Evolutionary conservation across 495 filamentous ascomycete species (phyloP), one percentile per base, ranked within the genome.

Genomic region (Hypoxylon intermedium): DNA sequence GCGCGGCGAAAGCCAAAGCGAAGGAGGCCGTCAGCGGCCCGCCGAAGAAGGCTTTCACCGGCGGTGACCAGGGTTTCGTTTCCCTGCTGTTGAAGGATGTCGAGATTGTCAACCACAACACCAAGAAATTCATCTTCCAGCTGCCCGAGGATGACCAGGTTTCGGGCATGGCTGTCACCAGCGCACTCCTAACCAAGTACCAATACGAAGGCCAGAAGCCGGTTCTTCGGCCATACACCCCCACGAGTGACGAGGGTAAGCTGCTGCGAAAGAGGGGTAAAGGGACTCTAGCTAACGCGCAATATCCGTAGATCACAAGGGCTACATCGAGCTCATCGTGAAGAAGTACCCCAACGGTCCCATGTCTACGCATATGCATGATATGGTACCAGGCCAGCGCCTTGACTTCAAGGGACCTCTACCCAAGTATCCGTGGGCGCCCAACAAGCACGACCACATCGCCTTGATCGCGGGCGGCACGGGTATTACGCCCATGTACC

Each of bases 381-480:
- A 81, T 63, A 84, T 98, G 90, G 79, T 79, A 26, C 85, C 87
- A 50, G 87, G 89, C 64, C 86, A 98, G 73, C 77, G 80, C 28
- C 84, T 98, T 40, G 86, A 91, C 28, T 84, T 98, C 80, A 98
- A 98, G 80, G 94, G 94, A 12, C 94, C 94, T 0, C 83, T 98
- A 13, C 89, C 91, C 54, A 98, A 98, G 77, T 98, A 97, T 77
- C 80, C 85, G 19, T 98, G 92, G 92, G 69, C 83, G 34, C 65
- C 89, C 59, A 98, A 98, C 82, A 97, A 96, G 87, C 94, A 98
- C 78, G 77, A 89, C 28, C 93, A 97, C 77, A 87, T 98, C 72
- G 86, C 83, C n/a, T 79, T 98, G 71, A 85, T 98, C 63, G 92
- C 94, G 7, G 94, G 95, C 67, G 94, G 94, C 61, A 98, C 94